phyloP scores from a whole-genome alignment of 305 asterid genomes.

The Solanum hybrid region DNA sequence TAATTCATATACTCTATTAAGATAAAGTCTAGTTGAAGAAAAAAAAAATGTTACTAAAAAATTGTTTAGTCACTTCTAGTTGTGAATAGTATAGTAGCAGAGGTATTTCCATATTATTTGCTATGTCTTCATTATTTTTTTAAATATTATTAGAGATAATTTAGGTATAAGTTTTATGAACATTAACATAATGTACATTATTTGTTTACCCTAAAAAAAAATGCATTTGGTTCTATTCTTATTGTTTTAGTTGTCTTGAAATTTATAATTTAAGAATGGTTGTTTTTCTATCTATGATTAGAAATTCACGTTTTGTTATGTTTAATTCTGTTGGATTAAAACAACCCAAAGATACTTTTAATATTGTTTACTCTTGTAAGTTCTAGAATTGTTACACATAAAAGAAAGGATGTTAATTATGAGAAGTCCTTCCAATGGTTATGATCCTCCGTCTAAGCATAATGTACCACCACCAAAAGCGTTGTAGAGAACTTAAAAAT shows the following conservation, averaged over 20 bases:
- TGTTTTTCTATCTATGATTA: not conserved
- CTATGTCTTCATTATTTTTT: not conserved
- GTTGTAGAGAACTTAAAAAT: not conserved
- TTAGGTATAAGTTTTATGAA: not conserved
- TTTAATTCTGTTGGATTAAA: not conserved
- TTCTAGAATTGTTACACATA: not conserved
- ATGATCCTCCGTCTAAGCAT: not conserved
- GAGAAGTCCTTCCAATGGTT: not conserved
- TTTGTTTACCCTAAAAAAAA: not conserved
- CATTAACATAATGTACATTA: not conserved
- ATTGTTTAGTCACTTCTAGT: not conserved
- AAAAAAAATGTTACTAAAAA: not conserved
- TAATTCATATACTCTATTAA: not conserved
- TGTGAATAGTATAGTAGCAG: not conserved
- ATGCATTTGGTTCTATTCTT: not conserved
- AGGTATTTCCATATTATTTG: not conserved
- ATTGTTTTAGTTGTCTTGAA: not conserved
- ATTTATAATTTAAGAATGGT: too few species aligned
- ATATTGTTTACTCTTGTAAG: too few species aligned
- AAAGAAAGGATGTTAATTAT: not conserved
- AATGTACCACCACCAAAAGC: not conserved
- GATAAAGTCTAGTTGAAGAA: not conserved
- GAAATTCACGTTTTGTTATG: not conserved
- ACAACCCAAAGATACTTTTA: too few species aligned
- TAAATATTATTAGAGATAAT: not conserved